Evolutionary conservation across 2,329 filamentous ascomycete genomes (phyloP).

Genomic region (Rhexocercosporidium sp.): DNA sequence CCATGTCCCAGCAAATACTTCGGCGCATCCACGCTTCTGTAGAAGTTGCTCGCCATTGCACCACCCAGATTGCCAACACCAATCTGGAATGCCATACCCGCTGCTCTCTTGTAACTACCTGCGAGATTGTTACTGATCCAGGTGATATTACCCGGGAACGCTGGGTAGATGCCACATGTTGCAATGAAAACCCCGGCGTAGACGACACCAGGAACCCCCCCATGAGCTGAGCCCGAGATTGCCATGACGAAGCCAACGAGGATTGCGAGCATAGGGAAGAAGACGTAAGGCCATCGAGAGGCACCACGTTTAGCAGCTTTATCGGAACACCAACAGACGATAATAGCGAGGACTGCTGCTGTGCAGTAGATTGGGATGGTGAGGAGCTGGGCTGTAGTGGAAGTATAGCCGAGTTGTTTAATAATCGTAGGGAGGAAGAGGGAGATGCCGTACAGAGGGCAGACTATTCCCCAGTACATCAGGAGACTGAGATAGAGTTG

Average conservation of each 20-base stretch:
- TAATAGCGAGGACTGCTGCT: conserved; percentile 63
- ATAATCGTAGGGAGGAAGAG: conserved; percentile 49
- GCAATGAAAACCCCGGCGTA: conserved; percentile 53
- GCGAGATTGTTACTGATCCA: conserved; percentile 63
- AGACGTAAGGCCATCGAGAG: conserved; percentile 57
- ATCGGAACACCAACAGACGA: conserved; percentile 33
- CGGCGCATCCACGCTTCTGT: conserved; percentile 57
- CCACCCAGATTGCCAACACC: conserved; percentile 63
- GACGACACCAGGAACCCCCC: conserved; percentile 47
- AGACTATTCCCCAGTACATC: conserved; percentile 69
- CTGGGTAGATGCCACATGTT: conserved; percentile 51
- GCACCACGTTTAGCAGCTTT: conserved; percentile 11
- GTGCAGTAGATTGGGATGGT: conserved; percentile 62
- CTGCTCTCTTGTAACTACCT: conserved; percentile 60
- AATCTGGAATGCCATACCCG: conserved; percentile 69
- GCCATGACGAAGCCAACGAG: conserved; percentile 62
- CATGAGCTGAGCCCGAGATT: conserved; percentile 40
- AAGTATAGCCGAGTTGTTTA: conserved; percentile 57
- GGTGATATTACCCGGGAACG: conserved; percentile 52
- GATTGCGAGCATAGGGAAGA: conserved; percentile 58
- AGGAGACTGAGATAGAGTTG: conserved; percentile 49
- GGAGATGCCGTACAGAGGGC: conserved; percentile 47
- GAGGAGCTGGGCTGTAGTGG: conserved; percentile 51
- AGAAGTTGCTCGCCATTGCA: conserved; percentile 76
- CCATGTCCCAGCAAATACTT: conserved; percentile 57